phyloP scores from a whole-genome alignment of 225 moss, liverwort and hornwort species.

The Rhytidiadelphus loreus region DNA sequence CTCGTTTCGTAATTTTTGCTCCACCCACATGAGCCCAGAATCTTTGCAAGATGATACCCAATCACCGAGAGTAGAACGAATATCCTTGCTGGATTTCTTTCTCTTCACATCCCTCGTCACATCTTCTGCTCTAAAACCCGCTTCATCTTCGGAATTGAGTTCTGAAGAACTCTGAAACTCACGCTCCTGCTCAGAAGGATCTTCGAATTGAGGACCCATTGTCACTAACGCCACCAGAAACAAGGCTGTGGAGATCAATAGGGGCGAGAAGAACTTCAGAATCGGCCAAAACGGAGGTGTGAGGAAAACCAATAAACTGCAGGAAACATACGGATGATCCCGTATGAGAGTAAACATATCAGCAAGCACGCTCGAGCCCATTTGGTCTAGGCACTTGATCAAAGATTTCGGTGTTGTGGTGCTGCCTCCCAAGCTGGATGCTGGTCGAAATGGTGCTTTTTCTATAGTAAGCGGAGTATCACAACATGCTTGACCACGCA shows the following conservation, averaged over 20 bases:
- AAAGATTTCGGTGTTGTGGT: neutral
- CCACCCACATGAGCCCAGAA: conserved; percentile 42
- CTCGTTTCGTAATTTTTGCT: conserved; percentile 35
- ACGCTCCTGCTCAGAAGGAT: conserved; percentile 20
- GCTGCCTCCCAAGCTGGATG: conserved; percentile 2
- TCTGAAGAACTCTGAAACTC: conserved; percentile 1
- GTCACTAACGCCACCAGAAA: conserved; percentile 64
- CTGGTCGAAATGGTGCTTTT: neutral
- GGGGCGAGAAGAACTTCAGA: conserved; percentile 71
- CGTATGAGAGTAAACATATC: conserved; percentile 49
- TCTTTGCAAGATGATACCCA: conserved; percentile 32
- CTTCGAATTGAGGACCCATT: conserved; percentile 61
- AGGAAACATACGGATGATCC: conserved; percentile 65
- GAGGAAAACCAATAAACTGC: conserved; percentile 39
- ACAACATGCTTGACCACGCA: neutral
- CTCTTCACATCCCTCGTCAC: neutral
- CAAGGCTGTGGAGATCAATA: conserved; percentile 79
- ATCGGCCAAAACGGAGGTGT: conserved; percentile 83
- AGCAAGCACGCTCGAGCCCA: conserved; percentile 29
- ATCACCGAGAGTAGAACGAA: conserved; percentile 7
- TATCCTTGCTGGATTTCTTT: conserved; percentile 8
- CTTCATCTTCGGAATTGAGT: conserved; percentile 14
- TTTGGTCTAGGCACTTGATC: neutral
- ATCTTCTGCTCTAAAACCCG: neutral
- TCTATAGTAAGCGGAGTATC: neutral